Conservation (phyloP, 2,329 filamentous ascomycete genomes). For the Chalaropsis ovoidea region DNA sequence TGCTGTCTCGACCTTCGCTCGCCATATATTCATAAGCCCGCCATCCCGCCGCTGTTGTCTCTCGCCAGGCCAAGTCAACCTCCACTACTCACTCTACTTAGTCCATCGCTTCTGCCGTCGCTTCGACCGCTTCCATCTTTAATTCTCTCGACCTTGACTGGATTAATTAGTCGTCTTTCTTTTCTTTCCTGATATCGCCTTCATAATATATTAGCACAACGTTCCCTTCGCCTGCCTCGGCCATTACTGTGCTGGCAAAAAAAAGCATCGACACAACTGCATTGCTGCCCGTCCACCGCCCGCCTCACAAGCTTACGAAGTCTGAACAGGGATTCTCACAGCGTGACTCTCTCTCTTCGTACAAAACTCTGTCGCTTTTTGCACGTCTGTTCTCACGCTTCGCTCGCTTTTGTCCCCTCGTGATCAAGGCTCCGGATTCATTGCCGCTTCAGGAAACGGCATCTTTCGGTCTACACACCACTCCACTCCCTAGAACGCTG, state of each 20-base stretch:
- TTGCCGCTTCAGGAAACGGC: slow-evolving; percentile 11
- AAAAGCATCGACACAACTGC: slow-evolving; percentile 8
- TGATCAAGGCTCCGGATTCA: slow-evolving; percentile 2
- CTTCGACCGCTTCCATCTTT: background rate
- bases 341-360: background rate
- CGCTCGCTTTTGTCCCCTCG: background rate
- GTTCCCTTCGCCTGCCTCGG: background rate
- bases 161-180: background rate
- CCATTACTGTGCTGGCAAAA: background rate
- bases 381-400: background rate
- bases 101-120: background rate
- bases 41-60: too few species aligned
- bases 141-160: background rate
- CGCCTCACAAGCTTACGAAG: background rate
- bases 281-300: slow-evolving; percentile 11
- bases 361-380: slow-evolving; percentile 1
- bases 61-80: background rate
- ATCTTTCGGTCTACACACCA: background rate
- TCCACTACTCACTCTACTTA: too few species aligned
- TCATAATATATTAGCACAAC: background rate
- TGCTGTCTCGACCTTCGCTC: background rate
- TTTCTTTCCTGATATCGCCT: background rate
- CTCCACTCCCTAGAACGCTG: slow-evolving; percentile 5
- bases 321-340: background rate
- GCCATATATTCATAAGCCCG: too few species aligned